phyloP scores from a whole-genome alignment of 345 rosid genomes.

The Citrus cavaleriei region DNA sequence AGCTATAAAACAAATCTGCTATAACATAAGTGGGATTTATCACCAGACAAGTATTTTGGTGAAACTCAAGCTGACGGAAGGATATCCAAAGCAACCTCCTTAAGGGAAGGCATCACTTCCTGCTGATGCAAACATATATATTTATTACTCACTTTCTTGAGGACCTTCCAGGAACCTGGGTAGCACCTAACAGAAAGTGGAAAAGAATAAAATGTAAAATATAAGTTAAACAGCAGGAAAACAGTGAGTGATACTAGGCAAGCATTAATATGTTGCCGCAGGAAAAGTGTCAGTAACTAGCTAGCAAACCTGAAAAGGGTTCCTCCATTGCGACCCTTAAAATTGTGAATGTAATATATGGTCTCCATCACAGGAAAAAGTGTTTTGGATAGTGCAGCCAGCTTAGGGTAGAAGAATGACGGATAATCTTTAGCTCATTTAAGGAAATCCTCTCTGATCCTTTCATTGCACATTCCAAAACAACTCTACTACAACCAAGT shows the following conservation, averaged over 20 bases:
- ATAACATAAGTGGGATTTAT: not conserved
- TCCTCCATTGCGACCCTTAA: too few relatives aligned
- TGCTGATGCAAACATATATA: slow-evolving; percentile 65
- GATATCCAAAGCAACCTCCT: slow-evolving; percentile 83
- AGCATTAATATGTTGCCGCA: not conserved
- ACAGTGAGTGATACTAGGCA: too few relatives aligned
- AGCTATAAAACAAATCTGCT: too few relatives aligned
- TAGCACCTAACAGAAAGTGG: not conserved
- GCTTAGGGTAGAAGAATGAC: too few relatives aligned
- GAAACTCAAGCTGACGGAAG: slow-evolving; percentile 62
- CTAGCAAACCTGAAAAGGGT: too few relatives aligned
- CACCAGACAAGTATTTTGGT: not conserved
- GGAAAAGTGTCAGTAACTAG: not conserved
- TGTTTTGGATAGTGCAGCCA: too few relatives aligned
- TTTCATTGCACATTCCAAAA: too few relatives aligned
- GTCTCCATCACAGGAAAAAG: slow-evolving; percentile 65
- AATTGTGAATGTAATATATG: slow-evolving; percentile 91
- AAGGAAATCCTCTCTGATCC: too few relatives aligned
- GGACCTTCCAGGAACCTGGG: slow-evolving; percentile 66
- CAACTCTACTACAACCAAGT: too few relatives aligned
- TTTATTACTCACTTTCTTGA: slow-evolving; percentile 44
- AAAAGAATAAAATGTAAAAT: not conserved
- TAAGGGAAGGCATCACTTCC: slow-evolving; percentile 83
- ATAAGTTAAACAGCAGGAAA: too few relatives aligned
- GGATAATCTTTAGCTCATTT: too few relatives aligned